phyloP scores from a whole-genome alignment of 2,329 filamentous ascomycete genomes.

The Epichloe coenophiala region DNA sequence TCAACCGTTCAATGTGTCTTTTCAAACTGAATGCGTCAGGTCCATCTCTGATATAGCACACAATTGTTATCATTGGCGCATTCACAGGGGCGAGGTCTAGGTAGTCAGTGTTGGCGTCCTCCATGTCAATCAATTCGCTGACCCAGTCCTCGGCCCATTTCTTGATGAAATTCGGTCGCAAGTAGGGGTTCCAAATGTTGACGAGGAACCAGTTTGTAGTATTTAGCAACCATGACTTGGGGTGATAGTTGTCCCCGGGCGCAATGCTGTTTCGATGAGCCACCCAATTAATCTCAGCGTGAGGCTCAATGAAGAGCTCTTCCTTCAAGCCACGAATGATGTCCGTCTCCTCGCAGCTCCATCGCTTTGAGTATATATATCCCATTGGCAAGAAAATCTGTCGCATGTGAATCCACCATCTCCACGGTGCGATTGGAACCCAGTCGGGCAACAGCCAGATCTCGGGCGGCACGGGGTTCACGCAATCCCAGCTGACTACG shows the following conservation, averaged over 20 bases:
- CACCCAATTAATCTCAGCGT: conserved; percentile 64
- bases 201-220: conserved; percentile 64
- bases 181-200: conserved; percentile 66
- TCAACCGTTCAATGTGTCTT: conserved; percentile 65
- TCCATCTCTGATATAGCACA: conserved; percentile 74
- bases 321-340: conserved; percentile 59
- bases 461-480: conserved; percentile 89
- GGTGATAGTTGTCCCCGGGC: conserved; percentile 75
- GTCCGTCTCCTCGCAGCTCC: conserved; percentile 62
- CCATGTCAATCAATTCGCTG: conserved; percentile 74
- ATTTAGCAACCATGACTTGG: conserved; percentile 76
- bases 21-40: conserved; percentile 58
- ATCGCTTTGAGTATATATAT: conserved; percentile 74
- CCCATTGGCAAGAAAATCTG: conserved; percentile 90
- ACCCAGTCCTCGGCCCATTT: conserved; percentile 66
- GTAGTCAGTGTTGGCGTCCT: conserved; percentile 87
- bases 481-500: conserved; percentile 76
- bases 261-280: conserved; percentile 72
- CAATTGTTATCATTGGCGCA: conserved; percentile 77
- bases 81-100: conserved; percentile 81
- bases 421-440: conserved; percentile 79
- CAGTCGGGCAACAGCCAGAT: conserved; percentile 87
- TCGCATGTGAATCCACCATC: conserved; percentile 98
- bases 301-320: conserved; percentile 71
- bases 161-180: conserved; percentile 54